These are phyloP conservation scores for Aleurites moluccanus DNA, from an alignment of 441 rosid species.

Conservation along the genomic window DNA sequence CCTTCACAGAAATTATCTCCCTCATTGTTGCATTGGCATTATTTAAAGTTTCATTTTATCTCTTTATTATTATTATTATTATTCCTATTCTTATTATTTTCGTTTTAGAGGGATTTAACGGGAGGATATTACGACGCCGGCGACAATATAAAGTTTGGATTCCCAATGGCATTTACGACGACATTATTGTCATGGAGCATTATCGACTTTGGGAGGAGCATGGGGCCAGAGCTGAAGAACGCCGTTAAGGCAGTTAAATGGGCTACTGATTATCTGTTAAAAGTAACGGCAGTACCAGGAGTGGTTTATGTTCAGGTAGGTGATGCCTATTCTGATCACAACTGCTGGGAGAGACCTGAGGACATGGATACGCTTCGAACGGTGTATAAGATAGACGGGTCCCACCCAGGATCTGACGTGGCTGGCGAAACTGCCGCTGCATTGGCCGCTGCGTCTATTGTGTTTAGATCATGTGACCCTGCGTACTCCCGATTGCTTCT, in stretches of 20 bases:
- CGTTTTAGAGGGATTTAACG: conserved; percentile 53
- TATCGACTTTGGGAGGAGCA: conserved; percentile 75
- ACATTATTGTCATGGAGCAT: conserved; percentile 87
- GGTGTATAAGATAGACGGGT: conserved; percentile 63
- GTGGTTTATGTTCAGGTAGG: conserved; percentile 95
- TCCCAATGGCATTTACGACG: conserved; percentile 92
- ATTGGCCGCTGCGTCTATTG: conserved; percentile 80
- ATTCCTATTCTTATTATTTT: too few relatives aligned
- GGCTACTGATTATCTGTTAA: conserved; percentile 75
- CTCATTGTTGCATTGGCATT: not conserved
- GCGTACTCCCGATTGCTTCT: conserved; percentile 68
- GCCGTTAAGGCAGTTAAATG: conserved; percentile 70
- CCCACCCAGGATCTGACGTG: conserved; percentile 85
- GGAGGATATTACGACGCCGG: conserved; percentile 99
- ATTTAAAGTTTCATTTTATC: not conserved
- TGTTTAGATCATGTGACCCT: conserved; percentile 70
- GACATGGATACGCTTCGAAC: conserved; percentile 88
- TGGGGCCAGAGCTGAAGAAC: conserved; percentile 74
- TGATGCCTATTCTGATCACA: conserved; percentile 80
- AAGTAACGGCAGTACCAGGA: conserved; percentile 71
- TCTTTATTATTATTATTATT: not conserved
- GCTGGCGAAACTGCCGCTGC: conserved; percentile 93
- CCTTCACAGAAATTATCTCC: not conserved
- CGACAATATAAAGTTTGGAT: conserved; percentile 86
- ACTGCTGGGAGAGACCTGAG: conserved; percentile 96